phyloP scores from a whole-genome alignment of 192 early-diverging fungal species.

The Gryganskiella cystojenkinii region DNA sequence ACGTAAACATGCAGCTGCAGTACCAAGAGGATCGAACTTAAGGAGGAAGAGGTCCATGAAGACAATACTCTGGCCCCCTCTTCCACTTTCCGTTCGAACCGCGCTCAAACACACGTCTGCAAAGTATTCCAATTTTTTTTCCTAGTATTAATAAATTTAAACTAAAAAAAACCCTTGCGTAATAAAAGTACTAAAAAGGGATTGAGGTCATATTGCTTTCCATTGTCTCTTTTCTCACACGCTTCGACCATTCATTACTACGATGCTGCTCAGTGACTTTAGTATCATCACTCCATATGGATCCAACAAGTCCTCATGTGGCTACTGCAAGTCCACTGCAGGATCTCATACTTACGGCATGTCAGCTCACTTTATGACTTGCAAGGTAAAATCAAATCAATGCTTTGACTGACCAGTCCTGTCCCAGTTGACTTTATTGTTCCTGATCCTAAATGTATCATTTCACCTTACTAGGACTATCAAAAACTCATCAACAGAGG shows the following conservation, averaged over 20 bases:
- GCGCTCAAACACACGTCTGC: not conserved
- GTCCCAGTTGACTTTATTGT: not conserved
- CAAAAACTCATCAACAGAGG: slow-evolving; percentile 77
- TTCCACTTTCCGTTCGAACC: no score
- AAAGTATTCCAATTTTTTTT: no score
- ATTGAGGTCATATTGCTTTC: not conserved
- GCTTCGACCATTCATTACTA: not conserved
- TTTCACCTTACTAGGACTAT: slow-evolving; percentile 58
- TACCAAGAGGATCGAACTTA: slow-evolving; percentile 15
- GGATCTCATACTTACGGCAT: slow-evolving; percentile 70
- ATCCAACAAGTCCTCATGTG: slow-evolving; percentile 60
- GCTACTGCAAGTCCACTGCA: slow-evolving; percentile 70
- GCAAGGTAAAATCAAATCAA: slow-evolving; percentile 25
- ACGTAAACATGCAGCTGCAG: slow-evolving; percentile 46
- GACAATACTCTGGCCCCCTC: not conserved
- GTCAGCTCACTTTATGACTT: slow-evolving; percentile 67
- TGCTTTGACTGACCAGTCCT: not conserved
- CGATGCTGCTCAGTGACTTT: slow-evolving; percentile 28
- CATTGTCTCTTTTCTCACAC: not conserved
- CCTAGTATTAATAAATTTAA: no score
- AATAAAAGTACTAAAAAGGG: no score
- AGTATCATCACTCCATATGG: slow-evolving; percentile 42
- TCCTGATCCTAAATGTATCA: not conserved
- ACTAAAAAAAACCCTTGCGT: no score
- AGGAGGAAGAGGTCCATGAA: no score